phyloP scores from a whole-genome alignment of 108 stramenopile species.

The Skeletonema potamos region DNA sequence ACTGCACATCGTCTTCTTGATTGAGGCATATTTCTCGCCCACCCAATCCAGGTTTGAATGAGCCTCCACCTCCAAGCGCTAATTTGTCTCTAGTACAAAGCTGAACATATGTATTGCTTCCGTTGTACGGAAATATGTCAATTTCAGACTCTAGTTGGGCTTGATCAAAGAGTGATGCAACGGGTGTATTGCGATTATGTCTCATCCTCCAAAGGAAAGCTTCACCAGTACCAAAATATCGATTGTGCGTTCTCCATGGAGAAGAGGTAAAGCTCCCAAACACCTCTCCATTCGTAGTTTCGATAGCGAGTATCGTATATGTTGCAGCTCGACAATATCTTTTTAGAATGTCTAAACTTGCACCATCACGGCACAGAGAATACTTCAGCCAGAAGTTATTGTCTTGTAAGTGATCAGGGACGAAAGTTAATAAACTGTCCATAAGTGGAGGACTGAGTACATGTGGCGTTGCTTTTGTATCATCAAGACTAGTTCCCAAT shows the following conservation, averaged over 20 bases:
- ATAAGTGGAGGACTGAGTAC: conserved; percentile 80
- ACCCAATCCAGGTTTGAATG: not conserved
- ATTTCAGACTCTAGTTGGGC: conserved; percentile 75
- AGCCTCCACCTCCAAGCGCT: conserved; percentile 72
- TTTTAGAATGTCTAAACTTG: conserved; percentile 60
- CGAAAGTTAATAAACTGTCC: conserved; percentile 73
- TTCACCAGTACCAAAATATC: conserved; percentile 71
- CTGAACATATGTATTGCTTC: conserved; percentile 64
- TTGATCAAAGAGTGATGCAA: conserved; percentile 64
- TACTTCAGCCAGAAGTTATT: conserved; percentile 80
- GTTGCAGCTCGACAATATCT: conserved; percentile 60
- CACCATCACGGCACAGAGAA: conserved; percentile 76
- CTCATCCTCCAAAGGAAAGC: conserved; percentile 73
- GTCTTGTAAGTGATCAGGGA: conserved; percentile 51
- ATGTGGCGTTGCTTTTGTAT: conserved; percentile 60
- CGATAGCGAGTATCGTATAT: conserved; percentile 73
- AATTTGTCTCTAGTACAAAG: conserved; percentile 68
- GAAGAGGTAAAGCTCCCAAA: conserved; percentile 74
- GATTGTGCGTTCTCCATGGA: conserved; percentile 62
- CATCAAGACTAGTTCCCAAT: conserved; percentile 68
- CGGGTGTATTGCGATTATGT: conserved; percentile 49
- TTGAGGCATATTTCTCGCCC: conserved; percentile 8
- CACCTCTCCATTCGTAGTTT: conserved; percentile 75
- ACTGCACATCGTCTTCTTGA: not conserved
- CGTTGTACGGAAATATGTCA: conserved; percentile 77